phyloP scores from a whole-genome alignment of 164 flowering plant genomes.

The Santalum album region DNA sequence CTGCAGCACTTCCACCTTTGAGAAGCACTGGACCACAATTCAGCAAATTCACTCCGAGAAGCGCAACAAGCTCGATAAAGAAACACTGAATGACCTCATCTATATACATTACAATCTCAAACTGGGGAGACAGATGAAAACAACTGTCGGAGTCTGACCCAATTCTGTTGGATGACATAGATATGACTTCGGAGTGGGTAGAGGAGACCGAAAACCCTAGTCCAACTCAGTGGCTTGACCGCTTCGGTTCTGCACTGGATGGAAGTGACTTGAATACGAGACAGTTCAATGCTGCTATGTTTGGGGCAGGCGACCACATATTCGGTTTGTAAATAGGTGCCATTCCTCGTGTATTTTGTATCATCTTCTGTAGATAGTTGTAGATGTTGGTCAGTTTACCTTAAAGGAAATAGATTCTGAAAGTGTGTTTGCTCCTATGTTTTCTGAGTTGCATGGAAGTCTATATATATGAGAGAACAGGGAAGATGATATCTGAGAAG shows the following conservation, averaged over 20 bases:
- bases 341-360: too few relatives aligned
- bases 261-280: constrained; percentile 77
- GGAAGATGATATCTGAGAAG: too few relatives aligned
- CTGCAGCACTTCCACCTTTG: constrained; percentile 64
- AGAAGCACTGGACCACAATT: constrained; percentile 71
- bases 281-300: constrained; percentile 56
- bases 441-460: too few relatives aligned
- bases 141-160: constrained; percentile 60
- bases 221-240: constrained; percentile 83
- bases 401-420: too few relatives aligned
- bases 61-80: constrained; percentile 78
- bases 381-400: too few relatives aligned
- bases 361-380: too few relatives aligned
- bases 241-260: constrained; percentile 66
- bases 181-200: constrained; percentile 96
- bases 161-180: constrained; percentile 70
- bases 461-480: too few relatives aligned
- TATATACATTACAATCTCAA: constrained; percentile 76
- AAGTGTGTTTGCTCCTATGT: too few relatives aligned
- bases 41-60: constrained; percentile 82
- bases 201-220: constrained; percentile 72
- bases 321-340: constrained; percentile 66
- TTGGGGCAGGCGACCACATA: constrained; percentile 49
- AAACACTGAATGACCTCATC: constrained; percentile 58
- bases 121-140: constrained; percentile 43